Evolutionary conservation across 306 rosid species (phyloP).

Genomic region (Trichosanthes cucumerina): DNA sequence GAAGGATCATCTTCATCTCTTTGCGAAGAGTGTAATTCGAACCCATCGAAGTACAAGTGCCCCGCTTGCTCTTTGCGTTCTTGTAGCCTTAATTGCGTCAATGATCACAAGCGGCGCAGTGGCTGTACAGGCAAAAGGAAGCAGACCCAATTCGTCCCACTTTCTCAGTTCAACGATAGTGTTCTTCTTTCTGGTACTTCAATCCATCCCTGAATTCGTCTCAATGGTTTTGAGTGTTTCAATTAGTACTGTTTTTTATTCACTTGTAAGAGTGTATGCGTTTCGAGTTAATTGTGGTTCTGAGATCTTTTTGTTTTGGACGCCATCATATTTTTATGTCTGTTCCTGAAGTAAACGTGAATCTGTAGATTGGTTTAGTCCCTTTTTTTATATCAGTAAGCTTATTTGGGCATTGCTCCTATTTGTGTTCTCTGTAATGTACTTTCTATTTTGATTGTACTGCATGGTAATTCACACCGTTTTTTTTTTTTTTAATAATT

Average conservation of each 20-base stretch:
- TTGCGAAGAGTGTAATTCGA: constrained; percentile 69
- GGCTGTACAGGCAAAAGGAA: constrained; percentile 71
- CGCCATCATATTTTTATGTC: background rate
- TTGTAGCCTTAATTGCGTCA: constrained; percentile 74
- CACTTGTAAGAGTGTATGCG: background rate
- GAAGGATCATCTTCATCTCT: constrained; percentile 2
- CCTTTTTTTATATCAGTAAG: background rate
- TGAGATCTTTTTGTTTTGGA: background rate
- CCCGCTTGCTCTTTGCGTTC: constrained; percentile 78
- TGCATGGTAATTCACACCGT: background rate
- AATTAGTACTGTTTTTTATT: background rate
- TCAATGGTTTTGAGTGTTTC: background rate
- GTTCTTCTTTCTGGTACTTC: constrained; percentile 63
- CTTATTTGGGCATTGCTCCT: background rate
- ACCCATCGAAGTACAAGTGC: constrained; percentile 64
- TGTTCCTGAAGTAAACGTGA: background rate
- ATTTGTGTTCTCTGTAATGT: background rate
- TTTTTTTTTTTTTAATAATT: background rate
- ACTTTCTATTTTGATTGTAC: background rate
- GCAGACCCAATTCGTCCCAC: constrained; percentile 53
- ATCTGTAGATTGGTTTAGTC: background rate
- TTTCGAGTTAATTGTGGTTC: background rate
- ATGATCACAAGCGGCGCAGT: constrained; percentile 61
- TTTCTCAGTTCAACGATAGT: constrained; percentile 61
- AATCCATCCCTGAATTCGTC: background rate